Conservation (phyloP, 208 protist genomes). For the Leishmania guyanensis region DNA sequence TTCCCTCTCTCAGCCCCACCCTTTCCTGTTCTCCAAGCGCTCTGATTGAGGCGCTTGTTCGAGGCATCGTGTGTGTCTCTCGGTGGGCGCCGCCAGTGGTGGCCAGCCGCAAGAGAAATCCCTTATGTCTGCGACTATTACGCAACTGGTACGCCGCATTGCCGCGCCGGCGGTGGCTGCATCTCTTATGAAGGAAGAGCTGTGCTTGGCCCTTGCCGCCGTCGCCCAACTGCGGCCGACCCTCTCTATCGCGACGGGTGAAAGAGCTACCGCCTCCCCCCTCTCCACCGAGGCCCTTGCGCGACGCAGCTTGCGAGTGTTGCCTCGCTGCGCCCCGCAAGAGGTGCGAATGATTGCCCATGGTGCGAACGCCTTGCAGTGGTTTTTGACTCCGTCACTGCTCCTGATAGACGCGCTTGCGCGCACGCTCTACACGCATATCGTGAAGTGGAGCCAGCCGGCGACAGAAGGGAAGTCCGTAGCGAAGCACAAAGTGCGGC, state of each 20-base stretch:
- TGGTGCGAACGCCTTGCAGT: constrained; percentile 48
- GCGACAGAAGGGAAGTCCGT: neutral
- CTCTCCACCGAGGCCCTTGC: constrained; percentile 15
- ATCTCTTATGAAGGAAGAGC: constrained; percentile 39
- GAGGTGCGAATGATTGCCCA: constrained; percentile 70
- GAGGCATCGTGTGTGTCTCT: neutral
- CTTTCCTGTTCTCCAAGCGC: neutral
- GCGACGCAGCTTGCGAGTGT: constrained; percentile 32
- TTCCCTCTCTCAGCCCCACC: neutral
- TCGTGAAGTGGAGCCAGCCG: neutral
- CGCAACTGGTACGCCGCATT: constrained; percentile 33
- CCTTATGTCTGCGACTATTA: constrained; percentile 10
- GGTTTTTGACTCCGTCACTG: constrained; percentile 10
- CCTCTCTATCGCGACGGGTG: neutral
- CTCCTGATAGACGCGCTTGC: constrained; percentile 45
- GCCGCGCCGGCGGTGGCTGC: constrained; percentile 21
- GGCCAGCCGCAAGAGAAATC: neutral
- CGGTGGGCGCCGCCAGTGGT: neutral
- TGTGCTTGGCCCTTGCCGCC: constrained; percentile 74
- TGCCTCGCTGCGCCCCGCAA: constrained; percentile 46
- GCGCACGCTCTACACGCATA: constrained; percentile 30
- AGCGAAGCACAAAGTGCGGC: constrained; percentile 15
- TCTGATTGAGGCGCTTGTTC: neutral
- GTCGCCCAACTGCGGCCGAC: constrained; percentile 36
- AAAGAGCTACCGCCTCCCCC: constrained; percentile 1